Evolutionary conservation across 305 asterid species (phyloP), one percentile per base, ranked within the genome.

Genomic region (Lippia alba): DNA sequence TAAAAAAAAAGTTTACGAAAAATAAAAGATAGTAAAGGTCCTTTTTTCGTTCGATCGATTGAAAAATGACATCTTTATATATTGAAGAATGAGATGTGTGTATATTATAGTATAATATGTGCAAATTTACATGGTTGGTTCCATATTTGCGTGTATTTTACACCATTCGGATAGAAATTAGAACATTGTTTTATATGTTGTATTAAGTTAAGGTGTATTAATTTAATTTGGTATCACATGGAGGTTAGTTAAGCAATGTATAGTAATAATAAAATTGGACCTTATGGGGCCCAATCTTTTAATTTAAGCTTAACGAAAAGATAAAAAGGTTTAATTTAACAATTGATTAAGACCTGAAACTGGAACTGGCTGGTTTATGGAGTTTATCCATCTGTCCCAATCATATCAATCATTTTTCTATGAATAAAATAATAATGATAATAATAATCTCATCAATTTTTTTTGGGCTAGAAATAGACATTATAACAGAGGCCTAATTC

Each of bases 301-400:
- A 2, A 49, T 49, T 12, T 15, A 49, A 49, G 17, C 14, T 49
- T 12, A 15, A 49, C 14, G 2, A 49, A 49, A 49, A 12, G 18
- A 10, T 12, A 18, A 56, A 33, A 57, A 44, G 16, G 46, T 32
- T 32, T 32, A 11, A 8, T 12, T 57, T 32, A 12, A 12, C 8
- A 57, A 14, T 58, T 58, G 74, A 12, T 58, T 58, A 59, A 48
- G n/a, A 34, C 51, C 15, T 53, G 76, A 64, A 64, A 56, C 40
- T 64, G 65, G 71, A 64, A 56, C 40, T 64, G 65, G 71, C 66
- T 72, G 76, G 59, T 54, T 56, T 55, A 72, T 56, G 76, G 49
- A 12, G 40, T 20, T 55, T 46, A 20, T 66, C 61, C 61, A 17
- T 69, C 57, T 46, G 66, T 58, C 48, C 60, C 46, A 65, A 65